Evolutionary conservation across 441 rosid genomes (phyloP).

Genomic region (Cnidoscolus chayamansa): DNA sequence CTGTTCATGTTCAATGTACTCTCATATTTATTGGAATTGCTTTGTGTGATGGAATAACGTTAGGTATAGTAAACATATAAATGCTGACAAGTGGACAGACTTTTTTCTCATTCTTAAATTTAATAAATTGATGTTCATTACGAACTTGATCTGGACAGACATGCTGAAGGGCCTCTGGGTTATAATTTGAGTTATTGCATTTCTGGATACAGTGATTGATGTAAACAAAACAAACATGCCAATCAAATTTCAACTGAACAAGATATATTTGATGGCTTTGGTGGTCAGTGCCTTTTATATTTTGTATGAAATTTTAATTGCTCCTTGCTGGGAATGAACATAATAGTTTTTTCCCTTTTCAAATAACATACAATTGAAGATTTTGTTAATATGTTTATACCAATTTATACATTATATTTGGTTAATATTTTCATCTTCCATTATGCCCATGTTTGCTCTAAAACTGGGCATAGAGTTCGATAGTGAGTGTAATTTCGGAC

Average conservation of each 20-base stretch:
- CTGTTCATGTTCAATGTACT: neutral
- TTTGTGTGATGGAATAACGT: neutral
- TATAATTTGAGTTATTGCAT: neutral
- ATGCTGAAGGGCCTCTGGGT: neutral
- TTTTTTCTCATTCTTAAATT: neutral
- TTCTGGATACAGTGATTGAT: neutral
- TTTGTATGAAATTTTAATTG: no score
- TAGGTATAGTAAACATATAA: neutral
- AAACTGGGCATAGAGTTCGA: neutral
- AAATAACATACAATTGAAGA: neutral
- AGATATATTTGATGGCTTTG: no score
- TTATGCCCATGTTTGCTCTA: neutral
- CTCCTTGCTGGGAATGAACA: neutral
- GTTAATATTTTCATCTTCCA: neutral
- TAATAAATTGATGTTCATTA: no score
- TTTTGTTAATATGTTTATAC: neutral
- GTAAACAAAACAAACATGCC: neutral
- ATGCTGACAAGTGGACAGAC: neutral
- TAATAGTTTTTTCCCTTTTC: neutral
- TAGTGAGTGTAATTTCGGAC: neutral
- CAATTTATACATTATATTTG: neutral
- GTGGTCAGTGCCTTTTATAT: no score
- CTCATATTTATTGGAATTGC: conserved; percentile 1
- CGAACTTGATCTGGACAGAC: neutral
- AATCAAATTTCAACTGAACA: neutral